Evolutionary conservation across 345 rosid species (phyloP).

Genomic region (Litchi chinensis): DNA sequence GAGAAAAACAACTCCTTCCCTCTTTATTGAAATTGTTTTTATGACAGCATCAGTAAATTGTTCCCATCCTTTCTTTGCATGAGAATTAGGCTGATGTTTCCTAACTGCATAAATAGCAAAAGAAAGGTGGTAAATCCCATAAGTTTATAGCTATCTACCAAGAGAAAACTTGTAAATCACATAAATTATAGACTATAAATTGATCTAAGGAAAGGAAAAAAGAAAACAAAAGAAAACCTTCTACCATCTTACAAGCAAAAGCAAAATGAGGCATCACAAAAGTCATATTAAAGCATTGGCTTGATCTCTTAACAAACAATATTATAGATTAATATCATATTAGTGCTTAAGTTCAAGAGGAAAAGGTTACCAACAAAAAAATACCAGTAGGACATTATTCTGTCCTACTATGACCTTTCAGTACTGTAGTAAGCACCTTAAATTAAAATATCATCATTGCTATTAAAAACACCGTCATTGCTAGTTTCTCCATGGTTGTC

Average conservation of each 20-base stretch:
- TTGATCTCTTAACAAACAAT: too few species aligned
- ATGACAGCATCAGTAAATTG: slow-evolving; percentile 92
- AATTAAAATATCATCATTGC: too few species aligned
- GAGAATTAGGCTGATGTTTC: slow-evolving; percentile 88
- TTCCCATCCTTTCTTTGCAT: slow-evolving; percentile 99
- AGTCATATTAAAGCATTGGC: not conserved
- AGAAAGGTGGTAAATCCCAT: not conserved
- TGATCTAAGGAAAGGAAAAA: not conserved
- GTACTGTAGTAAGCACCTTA: too few species aligned
- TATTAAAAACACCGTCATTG: too few species aligned
- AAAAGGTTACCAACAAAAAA: not conserved
- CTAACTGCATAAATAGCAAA: slow-evolving; percentile 50
- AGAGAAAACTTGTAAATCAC: slow-evolving; percentile 8
- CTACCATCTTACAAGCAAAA: not conserved
- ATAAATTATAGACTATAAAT: not conserved
- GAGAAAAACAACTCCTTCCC: slow-evolving; percentile 91
- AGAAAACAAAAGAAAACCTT: not conserved
- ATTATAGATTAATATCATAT: not conserved
- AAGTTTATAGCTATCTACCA: not conserved
- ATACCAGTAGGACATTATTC: not conserved
- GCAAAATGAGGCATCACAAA: not conserved
- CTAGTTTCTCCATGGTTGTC: too few species aligned
- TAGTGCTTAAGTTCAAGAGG: not conserved
- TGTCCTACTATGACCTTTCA: too few species aligned
- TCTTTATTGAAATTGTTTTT: slow-evolving; percentile 69